Conservation (phyloP, 768 basidiomycete species). For the Auricularia sp. region DNA sequence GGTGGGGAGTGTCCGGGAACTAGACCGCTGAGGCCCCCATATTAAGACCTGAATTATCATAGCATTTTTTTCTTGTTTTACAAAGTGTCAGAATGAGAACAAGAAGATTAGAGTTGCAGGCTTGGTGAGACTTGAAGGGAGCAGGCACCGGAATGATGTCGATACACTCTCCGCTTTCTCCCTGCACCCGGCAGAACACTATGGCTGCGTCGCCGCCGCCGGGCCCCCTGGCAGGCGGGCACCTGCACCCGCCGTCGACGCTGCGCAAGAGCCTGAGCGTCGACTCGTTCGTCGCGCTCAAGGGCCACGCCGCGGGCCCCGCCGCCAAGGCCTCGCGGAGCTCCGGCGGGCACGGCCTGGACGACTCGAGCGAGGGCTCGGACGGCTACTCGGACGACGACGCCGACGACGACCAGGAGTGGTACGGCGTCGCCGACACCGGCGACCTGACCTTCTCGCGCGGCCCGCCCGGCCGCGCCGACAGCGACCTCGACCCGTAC, state of each 20-base stretch:
- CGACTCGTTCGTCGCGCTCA: conserved; percentile 50
- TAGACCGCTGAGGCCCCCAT: too few relatives aligned
- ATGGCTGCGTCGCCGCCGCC: too few relatives aligned
- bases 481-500: not conserved
- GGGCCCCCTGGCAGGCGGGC: too few relatives aligned
- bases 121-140: too few relatives aligned
- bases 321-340: not conserved
- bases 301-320: not conserved
- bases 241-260: conserved; percentile 4
- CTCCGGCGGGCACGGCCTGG: not conserved
- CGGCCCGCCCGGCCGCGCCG: not conserved
- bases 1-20: too few relatives aligned
- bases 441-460: not conserved
- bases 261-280: conserved; percentile 71
- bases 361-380: not conserved
- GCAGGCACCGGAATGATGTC: too few relatives aligned
- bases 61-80: too few relatives aligned
- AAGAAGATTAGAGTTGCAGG: too few relatives aligned
- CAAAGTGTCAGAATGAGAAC: too few relatives aligned
- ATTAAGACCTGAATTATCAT: too few relatives aligned
- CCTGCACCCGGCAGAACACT: too few relatives aligned
- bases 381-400: not conserved
- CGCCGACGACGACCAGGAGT: not conserved
- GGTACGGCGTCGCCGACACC: not conserved
- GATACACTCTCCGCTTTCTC: too few relatives aligned